Evolutionary conservation across 768 basidiomycete genomes (phyloP).

Genomic region (Dioszegia aurantiaca): DNA sequence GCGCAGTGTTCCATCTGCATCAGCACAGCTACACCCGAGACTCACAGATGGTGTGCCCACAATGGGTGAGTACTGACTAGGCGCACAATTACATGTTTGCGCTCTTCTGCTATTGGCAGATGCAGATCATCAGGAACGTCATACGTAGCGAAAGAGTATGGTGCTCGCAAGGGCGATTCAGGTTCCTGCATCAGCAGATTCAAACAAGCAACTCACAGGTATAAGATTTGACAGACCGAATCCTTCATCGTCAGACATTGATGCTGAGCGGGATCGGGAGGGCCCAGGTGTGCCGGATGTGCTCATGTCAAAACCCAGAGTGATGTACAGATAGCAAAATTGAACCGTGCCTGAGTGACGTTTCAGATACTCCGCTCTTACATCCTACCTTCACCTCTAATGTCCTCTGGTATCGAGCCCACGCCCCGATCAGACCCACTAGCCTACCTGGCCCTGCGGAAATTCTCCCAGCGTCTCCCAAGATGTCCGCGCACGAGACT

Average conservation of each 20-base stretch:
- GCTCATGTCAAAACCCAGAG: too few species aligned
- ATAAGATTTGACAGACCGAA: conserved; percentile 43
- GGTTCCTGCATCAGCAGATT: conserved; percentile 32
- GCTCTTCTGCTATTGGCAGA: conserved; percentile 16
- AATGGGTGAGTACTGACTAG: conserved; percentile 49
- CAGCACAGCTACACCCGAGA: not conserved
- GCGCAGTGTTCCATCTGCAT: conserved; percentile 43
- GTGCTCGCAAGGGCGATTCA: conserved; percentile 42
- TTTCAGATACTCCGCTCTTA: conserved; percentile 4
- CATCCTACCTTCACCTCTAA: too few species aligned
- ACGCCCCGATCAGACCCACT: conserved; percentile 30
- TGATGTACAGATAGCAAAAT: not conserved
- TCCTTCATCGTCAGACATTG: conserved; percentile 33
- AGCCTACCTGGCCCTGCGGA: conserved; percentile 28
- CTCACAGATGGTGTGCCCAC: conserved; percentile 50
- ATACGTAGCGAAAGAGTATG: conserved; percentile 43
- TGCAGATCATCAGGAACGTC: conserved; percentile 23
- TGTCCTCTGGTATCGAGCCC: too few species aligned
- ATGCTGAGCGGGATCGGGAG: too few species aligned
- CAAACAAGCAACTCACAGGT: conserved; percentile 25
- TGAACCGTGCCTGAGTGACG: conserved; percentile 12
- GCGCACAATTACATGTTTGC: conserved; percentile 28
- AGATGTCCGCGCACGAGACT: conserved; percentile 38
- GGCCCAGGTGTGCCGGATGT: too few species aligned
- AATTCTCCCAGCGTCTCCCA: conserved; percentile 31